phyloP scores from a whole-genome alignment of 805 yeast species.

The Nakazawaea siamensis region DNA sequence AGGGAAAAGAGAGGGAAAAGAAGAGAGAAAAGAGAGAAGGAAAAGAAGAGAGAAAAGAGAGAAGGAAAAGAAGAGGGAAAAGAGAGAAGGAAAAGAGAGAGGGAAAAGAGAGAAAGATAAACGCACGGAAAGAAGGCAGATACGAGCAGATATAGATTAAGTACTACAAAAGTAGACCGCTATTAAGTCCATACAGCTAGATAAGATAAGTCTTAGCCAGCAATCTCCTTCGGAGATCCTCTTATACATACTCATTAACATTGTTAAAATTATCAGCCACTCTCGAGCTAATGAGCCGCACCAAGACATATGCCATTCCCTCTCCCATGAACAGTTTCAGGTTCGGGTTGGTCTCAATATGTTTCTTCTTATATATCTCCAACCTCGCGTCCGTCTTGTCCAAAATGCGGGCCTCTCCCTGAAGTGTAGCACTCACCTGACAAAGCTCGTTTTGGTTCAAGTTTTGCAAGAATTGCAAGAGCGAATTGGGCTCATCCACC shows the following conservation, averaged over 20 bases:
- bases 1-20: not conserved
- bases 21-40: not conserved
- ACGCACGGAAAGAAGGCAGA: not conserved
- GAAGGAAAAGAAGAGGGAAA: not conserved
- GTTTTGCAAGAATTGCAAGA: constrained; percentile 58
- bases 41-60: not conserved
- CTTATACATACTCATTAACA: constrained; percentile 22
- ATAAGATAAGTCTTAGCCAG: no score
- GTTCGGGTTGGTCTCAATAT: constrained; percentile 55
- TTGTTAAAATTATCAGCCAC: constrained; percentile 75
- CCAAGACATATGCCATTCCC: constrained; percentile 57
- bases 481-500: constrained; percentile 25
- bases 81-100: not conserved
- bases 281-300: constrained; percentile 58
- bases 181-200: no score
- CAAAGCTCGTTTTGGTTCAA: constrained; percentile 76
- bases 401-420: constrained; percentile 61
- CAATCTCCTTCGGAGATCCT: no score
- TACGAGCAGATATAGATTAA: not conserved
- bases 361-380: constrained; percentile 51
- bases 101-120: not conserved
- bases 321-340: constrained; percentile 65
- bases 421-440: constrained; percentile 73
- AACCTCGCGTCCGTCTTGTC: constrained; percentile 38
- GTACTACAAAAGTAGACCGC: no score